A percentile compares a stretch with the other conserved stretches of the same genome.
Conservation (phyloP, 257 asterid genomes). For the Penstemon barbatus region DNA sequence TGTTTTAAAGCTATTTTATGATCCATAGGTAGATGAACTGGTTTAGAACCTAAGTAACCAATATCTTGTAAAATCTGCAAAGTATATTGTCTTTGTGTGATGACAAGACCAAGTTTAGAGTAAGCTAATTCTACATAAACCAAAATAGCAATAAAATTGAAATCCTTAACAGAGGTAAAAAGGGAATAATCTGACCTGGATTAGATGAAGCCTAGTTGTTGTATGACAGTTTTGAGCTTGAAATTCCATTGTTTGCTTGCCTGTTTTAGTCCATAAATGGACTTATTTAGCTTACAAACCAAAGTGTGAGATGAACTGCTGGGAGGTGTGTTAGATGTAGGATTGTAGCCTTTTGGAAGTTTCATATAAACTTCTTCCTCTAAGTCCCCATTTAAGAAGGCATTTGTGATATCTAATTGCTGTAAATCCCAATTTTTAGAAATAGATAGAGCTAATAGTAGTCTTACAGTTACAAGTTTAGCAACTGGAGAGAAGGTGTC, state of each 20-base stretch:
- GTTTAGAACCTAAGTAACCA: neutral
- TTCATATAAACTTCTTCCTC: neutral
- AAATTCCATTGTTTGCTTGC: neutral
- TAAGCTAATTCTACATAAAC: neutral
- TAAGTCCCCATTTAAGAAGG: neutral
- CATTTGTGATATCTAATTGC: neutral
- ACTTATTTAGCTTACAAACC: neutral
- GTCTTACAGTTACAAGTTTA: neutral
- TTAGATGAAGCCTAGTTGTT: neutral
- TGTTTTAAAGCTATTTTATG: too few species aligned
- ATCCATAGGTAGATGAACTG: neutral
- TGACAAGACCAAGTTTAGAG: neutral
- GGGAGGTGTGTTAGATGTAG: too few species aligned
- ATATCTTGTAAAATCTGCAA: neutral
- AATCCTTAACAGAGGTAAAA: too few species aligned
- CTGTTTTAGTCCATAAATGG: neutral
- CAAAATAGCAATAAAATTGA: neutral
- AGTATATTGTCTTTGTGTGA: neutral
- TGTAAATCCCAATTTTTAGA: neutral
- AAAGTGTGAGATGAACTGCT: neutral
- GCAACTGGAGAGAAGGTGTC: neutral
- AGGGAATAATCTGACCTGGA: neutral
- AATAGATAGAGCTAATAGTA: neutral
- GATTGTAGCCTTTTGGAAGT: neutral
- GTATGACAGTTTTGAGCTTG: neutral